These are phyloP conservation scores for Saccharomycopsis sp. DNA, from an alignment of 805 yeast species.

Conservation along the genomic window DNA sequence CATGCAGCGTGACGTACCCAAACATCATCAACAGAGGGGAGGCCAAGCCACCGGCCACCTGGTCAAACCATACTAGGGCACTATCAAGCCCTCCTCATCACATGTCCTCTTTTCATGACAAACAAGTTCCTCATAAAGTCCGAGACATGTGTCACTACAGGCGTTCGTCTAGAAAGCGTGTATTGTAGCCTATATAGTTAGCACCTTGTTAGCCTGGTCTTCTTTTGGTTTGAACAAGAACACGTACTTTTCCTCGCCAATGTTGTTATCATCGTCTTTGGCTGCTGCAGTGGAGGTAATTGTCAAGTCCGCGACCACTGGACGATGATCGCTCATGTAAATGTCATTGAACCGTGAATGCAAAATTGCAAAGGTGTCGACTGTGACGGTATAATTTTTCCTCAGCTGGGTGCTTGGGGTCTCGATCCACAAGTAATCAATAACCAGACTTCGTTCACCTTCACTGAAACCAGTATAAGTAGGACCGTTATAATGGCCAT, in stretches of 20 bases:
- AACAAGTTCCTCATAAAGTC: too few species aligned
- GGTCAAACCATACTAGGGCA: too few species aligned
- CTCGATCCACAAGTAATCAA: conserved; percentile 27
- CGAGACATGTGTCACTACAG: too few species aligned
- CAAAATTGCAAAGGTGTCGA: conserved; percentile 32
- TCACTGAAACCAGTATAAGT: conserved; percentile 39
- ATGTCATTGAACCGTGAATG: conserved; percentile 30
- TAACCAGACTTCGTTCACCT: conserved; percentile 27
- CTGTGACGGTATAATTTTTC: conserved; percentile 12
- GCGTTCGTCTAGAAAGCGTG: background rate
- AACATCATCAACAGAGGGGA: too few species aligned
- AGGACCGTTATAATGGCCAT: conserved; percentile 40
- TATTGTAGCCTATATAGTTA: conserved; percentile 1
- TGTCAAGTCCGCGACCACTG: conserved; percentile 32
- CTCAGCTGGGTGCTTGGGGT: conserved; percentile 5
- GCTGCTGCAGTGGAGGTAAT: background rate
- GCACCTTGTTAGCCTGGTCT: conserved; percentile 7
- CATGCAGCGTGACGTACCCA: too few species aligned
- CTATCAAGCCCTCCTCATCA: too few species aligned
- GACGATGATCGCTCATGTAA: conserved; percentile 42
- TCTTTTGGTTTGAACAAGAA: conserved; percentile 14
- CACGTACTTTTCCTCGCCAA: conserved; percentile 8
- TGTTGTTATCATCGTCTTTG: background rate
- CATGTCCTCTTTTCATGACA: too few species aligned
- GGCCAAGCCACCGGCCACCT: too few species aligned